A percentile compares a stretch with the other conserved stretches of the same genome.
phyloP scores from a whole-genome alignment of 2,329 filamentous ascomycete genomes.

The Diaporthe longicolla region DNA sequence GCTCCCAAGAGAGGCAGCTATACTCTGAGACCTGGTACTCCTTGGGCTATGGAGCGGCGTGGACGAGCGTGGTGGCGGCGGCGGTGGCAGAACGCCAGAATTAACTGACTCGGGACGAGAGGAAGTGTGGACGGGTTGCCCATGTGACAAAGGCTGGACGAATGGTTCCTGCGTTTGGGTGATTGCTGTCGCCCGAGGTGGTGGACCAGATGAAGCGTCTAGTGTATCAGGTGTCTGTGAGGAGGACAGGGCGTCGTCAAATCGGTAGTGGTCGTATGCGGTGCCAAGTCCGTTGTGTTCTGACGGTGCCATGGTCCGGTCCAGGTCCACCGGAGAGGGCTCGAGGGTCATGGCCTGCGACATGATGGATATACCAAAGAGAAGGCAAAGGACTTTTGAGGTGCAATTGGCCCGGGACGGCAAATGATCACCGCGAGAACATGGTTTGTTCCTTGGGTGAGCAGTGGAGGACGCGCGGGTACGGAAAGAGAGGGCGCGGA shows the following conservation, averaged over 20 bases:
- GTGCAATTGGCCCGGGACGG: conserved; percentile 38
- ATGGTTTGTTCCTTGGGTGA: conserved; percentile 37
- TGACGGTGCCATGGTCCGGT: conserved; percentile 36
- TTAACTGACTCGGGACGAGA: conserved; percentile 34
- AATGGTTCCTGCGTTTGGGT: conserved; percentile 30
- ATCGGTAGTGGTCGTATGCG: conserved; percentile 42
- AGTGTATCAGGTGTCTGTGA: conserved; percentile 43
- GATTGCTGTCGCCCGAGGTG: conserved; percentile 32
- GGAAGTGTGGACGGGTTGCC: conserved; percentile 23
- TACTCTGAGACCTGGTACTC: conserved; percentile 50
- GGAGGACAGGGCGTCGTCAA: conserved; percentile 36
- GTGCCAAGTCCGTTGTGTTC: conserved; percentile 37
- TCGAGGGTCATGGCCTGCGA: conserved; percentile 35
- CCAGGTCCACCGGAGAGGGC: conserved; percentile 36
- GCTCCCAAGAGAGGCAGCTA: conserved; percentile 48
- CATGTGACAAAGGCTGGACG: conserved; percentile 31
- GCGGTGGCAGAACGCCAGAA: conserved; percentile 21
- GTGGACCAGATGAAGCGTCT: conserved; percentile 42
- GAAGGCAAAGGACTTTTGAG: conserved; percentile 31
- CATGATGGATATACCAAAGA: conserved; percentile 41
- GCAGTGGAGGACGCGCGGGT: conserved; percentile 8
- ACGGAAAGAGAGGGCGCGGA: conserved; percentile 29
- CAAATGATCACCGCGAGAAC: conserved; percentile 38
- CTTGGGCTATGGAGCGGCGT: conserved; percentile 48
- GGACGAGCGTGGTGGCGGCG: conserved; percentile 33